Evolutionary conservation across 2,329 filamentous ascomycete species (phyloP), one percentile per base, ranked within the genome.

Genomic region (Fusarium phyllophilum): DNA sequence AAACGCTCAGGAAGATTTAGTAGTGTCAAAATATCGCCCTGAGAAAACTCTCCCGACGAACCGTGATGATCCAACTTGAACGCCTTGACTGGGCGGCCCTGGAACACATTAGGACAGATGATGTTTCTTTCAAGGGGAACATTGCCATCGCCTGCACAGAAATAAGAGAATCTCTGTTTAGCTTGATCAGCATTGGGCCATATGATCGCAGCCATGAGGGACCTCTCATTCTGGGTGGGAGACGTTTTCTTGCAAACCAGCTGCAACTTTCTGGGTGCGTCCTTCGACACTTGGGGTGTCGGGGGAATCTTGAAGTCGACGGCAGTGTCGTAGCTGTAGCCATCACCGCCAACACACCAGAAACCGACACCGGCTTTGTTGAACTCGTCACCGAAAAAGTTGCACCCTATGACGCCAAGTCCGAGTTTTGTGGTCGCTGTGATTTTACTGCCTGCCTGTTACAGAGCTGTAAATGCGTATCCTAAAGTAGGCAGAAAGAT

Each of bases 1-100:
- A 45, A 5, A 0, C 42, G 42, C 15, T 5, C 6, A 45, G n/a
- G n/a, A 15, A 45, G 15, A 5, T 8, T 2, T 0, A 44, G 0
- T 0, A 0, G 0, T 18, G 5, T 7, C n/a, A 44, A 18, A 18
- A 44, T 2, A 0, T 18, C 15, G 2, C 42, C 42, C 0, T 1
- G 1, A 18, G 42, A 18, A 1, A 44, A 44, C n/a, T 45, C 42
- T 5, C n/a, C 42, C 0, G 42, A 45, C 8, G 42, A 45, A 1
- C 42, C 42, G 10, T 45, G 42, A 1, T 45, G 42, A 18, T 45
- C 42, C 7, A 45, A 12, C 42, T 45, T 45, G n/a, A 18, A 26
- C 0, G 15, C n/a, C 4, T 12, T 26, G 41, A 29, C 26, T 6
- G 5, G 26, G 5, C 6, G 5, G 5, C 26, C 6, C 26, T 29